phyloP scores from a whole-genome alignment of 1,284 basidiomycete species.

The Cystobasidiaceae sp. region DNA sequence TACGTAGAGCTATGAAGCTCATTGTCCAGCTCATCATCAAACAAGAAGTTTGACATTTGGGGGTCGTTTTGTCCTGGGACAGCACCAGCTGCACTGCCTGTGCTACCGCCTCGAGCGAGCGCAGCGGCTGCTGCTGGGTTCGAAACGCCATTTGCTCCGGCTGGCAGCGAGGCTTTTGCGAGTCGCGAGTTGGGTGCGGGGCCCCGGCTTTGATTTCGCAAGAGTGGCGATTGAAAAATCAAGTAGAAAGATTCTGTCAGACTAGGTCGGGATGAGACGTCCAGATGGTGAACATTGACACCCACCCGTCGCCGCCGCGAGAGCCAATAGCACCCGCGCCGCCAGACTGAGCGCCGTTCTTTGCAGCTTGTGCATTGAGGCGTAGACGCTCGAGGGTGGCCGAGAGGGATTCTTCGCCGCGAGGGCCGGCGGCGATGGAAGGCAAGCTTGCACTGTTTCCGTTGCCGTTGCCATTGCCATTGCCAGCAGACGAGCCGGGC shows the following conservation, averaged over 20 bases:
- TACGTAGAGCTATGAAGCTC: conserved; percentile 75
- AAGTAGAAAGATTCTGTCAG: neutral
- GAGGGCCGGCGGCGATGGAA: neutral
- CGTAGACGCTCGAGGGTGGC: conserved; percentile 19
- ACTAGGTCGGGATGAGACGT: neutral
- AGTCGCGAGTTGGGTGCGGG: conserved; percentile 21
- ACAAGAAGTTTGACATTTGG: conserved; percentile 57
- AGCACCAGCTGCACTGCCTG: neutral
- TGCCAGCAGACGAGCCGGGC: neutral
- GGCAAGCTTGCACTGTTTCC: neutral
- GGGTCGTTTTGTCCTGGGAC: conserved; percentile 1
- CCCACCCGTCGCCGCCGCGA: conserved; percentile 8
- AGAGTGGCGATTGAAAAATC: neutral
- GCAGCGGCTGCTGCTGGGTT: neutral
- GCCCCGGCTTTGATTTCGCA: neutral
- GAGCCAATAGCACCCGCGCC: conserved; percentile 25
- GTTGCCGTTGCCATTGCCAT: neutral
- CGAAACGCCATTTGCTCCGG: neutral
- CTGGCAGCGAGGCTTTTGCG: conserved; percentile 17
- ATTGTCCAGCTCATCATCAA: conserved; percentile 81
- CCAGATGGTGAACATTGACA: neutral
- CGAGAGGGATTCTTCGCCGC: conserved; percentile 26
- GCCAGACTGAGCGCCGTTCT: conserved; percentile 28
- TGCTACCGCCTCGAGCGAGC: conserved; percentile 3
- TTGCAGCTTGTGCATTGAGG: conserved; percentile 30